Percentiles rank a stretch among this genome's conserved stretches.
These are phyloP conservation scores for Metschnikowia gruessii DNA, from an alignment of 805 yeast genomes.

Conservation along the genomic window DNA sequence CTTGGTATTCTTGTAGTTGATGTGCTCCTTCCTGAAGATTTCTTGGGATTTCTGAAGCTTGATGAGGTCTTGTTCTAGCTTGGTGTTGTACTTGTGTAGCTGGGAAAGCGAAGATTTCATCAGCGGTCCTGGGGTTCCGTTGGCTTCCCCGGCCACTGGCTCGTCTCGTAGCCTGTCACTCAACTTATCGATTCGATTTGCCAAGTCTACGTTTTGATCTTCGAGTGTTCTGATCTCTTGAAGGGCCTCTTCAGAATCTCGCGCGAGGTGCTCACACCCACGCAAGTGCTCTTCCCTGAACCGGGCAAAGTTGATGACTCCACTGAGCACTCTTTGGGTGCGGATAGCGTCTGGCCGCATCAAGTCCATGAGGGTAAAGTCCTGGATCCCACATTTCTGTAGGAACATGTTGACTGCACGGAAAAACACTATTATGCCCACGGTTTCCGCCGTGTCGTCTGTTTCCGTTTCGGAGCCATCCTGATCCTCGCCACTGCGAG, in stretches of 20 bases:
- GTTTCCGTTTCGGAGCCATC: conserved; percentile 1
- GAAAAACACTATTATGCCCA: conserved; percentile 51
- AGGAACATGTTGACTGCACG: conserved; percentile 60
- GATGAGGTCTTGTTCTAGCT: conserved; percentile 60
- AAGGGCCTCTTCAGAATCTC: conserved; percentile 49
- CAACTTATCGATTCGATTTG: conserved; percentile 11
- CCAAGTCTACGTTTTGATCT: conserved; percentile 19
- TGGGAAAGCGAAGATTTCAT: conserved; percentile 40
- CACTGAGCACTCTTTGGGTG: conserved; percentile 65
- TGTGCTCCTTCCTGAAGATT: conserved; percentile 56
- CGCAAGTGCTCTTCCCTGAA: conserved; percentile 74
- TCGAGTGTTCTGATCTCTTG: conserved; percentile 36
- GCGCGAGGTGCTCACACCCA: conserved; percentile 63
- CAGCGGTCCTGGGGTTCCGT: conserved; percentile 19
- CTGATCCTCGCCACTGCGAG: background rate
- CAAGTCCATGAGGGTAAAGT: conserved; percentile 72
- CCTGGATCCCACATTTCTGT: conserved; percentile 70
- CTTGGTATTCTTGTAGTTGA: conserved; percentile 62
- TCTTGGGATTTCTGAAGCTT: conserved; percentile 62
- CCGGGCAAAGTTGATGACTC: conserved; percentile 80
- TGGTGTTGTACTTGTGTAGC: conserved; percentile 44
- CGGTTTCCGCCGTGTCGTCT: conserved; percentile 22
- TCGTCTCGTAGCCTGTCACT: conserved; percentile 31
- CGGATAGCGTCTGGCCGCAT: conserved; percentile 73
- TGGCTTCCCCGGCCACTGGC: conserved; percentile 32